Conservation (phyloP, 2,329 filamentous ascomycete species). For the Drechmeria coniospora region DNA sequence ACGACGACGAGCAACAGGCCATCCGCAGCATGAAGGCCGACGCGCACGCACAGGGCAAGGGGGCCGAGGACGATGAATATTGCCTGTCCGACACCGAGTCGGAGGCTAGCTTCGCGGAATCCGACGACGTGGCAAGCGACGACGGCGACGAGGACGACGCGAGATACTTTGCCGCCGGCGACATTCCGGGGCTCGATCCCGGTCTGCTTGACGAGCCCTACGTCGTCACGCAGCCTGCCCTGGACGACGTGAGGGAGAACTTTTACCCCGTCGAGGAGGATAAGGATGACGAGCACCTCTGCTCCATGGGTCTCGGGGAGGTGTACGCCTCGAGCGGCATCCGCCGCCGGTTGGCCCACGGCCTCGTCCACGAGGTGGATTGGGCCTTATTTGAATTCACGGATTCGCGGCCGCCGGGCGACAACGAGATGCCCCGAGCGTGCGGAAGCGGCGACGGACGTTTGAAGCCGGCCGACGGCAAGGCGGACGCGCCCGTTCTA, state of each 20-base stretch:
- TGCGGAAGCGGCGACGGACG: constrained; percentile 4
- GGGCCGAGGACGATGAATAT: constrained; percentile 39
- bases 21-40: constrained; percentile 26
- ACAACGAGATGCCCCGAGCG: constrained; percentile 49
- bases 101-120: constrained; percentile 32
- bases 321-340: constrained; percentile 85
- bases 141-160: constrained; percentile 35
- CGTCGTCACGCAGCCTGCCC: constrained; percentile 76
- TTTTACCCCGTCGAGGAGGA: constrained; percentile 64
- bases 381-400: constrained; percentile 84
- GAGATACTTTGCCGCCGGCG: constrained; percentile 47
- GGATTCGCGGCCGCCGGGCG: constrained; percentile 50
- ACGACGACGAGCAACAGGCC: constrained; percentile 16
- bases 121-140: constrained; percentile 38
- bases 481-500: constrained; percentile 19
- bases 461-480: constrained; percentile 4
- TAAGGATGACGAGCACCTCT: constrained; percentile 67
- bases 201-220: constrained; percentile 65
- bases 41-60: constrained; percentile 24
- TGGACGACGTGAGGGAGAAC: constrained; percentile 70
- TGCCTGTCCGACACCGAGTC: constrained; percentile 49
- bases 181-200: constrained; percentile 62
- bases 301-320: constrained; percentile 66
- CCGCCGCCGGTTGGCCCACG: constrained; percentile 54
- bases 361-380: constrained; percentile 78